Evolutionary conservation across 345 rosid species (phyloP), one percentile per base, ranked within the genome.

Genomic region (Eucalyptus cladocalyx): DNA sequence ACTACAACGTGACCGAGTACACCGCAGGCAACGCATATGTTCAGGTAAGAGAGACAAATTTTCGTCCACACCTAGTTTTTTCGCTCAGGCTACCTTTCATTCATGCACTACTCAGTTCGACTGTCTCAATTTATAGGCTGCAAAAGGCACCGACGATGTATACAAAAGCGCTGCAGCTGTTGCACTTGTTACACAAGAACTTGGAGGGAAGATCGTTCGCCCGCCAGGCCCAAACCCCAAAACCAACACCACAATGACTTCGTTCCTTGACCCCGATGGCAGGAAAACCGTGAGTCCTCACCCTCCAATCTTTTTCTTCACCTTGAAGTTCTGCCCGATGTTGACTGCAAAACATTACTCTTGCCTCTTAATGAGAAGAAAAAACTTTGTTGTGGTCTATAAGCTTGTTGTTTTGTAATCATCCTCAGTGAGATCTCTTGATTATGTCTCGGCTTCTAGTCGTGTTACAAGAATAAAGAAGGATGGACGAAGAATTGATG

Each of bases 191-290:
- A 91, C 91, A 5, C 91, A 91, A 89, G 93, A 91, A 86, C 91
- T 92, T 45, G 94, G 95, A 67, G 95, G 94, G 62, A 91, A 88
- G 88, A 92, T 94, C n/a, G 49, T 91, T 42, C 87, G 92, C 43
- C 94, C 91, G 49, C 93, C 95, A 3, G 93, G 95, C 53, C 93
- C 92, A 2, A 43, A 89, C 58, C 95, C 93, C 13, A 89, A 89
- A 85, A 86, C 92, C 50, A 88, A 86, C 89, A 92, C 92, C 91
- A 93, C 88, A 87, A 92, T 89, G 81, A 92, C 92, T 62, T 87
- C 93, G 30, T 94, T 93, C 86, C 90, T 93, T 5, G 95, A 94
- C 88, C 95, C 93, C 6, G 93, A 94, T 67, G 93, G 94, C 89
- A 91, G 92, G 91, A 94, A 93, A 88, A 91, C 93, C 14, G 95